Evolutionary conservation across 2,329 filamentous ascomycete species (phyloP), one percentile per base, ranked within the genome.

Genomic region (Aciculosporium take): DNA sequence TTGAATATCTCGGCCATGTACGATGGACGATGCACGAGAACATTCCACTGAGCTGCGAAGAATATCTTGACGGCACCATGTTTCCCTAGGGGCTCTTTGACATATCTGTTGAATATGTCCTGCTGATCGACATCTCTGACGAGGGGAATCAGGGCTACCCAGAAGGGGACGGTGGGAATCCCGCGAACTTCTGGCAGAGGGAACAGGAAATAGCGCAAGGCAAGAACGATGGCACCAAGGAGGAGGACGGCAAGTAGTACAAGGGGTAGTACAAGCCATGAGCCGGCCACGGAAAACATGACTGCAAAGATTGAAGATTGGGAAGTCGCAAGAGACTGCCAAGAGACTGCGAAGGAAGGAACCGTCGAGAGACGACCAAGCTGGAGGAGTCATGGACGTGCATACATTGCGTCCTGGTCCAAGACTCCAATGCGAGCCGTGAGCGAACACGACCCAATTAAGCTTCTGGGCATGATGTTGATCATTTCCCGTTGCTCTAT

Each of bases 31-130:
- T 62, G 62, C 1, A 69, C 61, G 9, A 71, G 52, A 3, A 71
- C 54, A 36, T 66, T 69, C 68, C 68, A 71, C 31, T 59, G 60
- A 0, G 63, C 65, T 1, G 61, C 67, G 27, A 69, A 69, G 54
- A 66, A 71, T 23, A 71, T 53, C 42, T 67, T 63, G 15, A 69
- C 67, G 1, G 66, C 67, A 4, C 68, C 62, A 35, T 62, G 57
- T n/a, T 52, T 53, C 8, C 53, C 52, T 5, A 65, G 50, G 2
- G 62, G 62, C 40, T 53, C 48, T 29, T 62, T 55, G 33, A 67
- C 56, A 47, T 66, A 64, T 39, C 50, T 44, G 10, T 47, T 50
- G 47, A 63, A 67, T 5, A 63, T 56, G 13, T 65, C 56, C 4
- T 58, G 55, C 49, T 68, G 64, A 42, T 67, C 65, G 17, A 64